A percentile compares a stretch with the other conserved stretches of the same genome.
phyloP scores from a whole-genome alignment of 345 rosid genomes.

The Camelina hispida region DNA sequence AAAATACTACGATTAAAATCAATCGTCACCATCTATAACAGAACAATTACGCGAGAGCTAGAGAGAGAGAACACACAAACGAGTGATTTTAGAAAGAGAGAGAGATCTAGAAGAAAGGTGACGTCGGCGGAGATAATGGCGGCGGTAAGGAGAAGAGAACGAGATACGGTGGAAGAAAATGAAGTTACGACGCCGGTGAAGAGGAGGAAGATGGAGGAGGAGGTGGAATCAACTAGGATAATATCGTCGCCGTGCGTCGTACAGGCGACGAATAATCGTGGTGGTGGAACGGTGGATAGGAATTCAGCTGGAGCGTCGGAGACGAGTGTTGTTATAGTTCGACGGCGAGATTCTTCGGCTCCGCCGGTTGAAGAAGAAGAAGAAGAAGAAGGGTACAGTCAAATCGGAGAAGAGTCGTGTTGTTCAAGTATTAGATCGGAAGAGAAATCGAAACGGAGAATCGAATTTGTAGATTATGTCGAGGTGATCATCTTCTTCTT shows the following conservation, averaged over 20 bases:
- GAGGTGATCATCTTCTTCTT: not conserved
- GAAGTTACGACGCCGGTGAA: slow-evolving; percentile 22
- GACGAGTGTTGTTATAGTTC: slow-evolving; percentile 30
- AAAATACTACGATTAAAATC: not conserved
- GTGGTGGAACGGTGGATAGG: slow-evolving; percentile 19
- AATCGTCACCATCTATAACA: slow-evolving; percentile 37
- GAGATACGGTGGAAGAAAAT: slow-evolving; percentile 22
- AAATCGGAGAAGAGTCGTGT: not conserved
- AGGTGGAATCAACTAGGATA: slow-evolving; percentile 41
- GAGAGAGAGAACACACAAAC: slow-evolving; percentile 16
- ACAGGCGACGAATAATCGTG: slow-evolving; percentile 25
- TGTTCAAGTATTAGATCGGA: slow-evolving; percentile 30
- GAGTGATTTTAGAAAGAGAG: not conserved
- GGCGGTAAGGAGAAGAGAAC: slow-evolving; percentile 40
- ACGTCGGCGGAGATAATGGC: slow-evolving; percentile 38
- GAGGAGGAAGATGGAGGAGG: slow-evolving; percentile 37
- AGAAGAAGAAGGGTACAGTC: no score
- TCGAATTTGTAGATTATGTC: slow-evolving; percentile 21
- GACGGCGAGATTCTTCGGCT: slow-evolving; percentile 33
- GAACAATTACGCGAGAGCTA: slow-evolving; percentile 6
- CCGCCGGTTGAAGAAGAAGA: not conserved
- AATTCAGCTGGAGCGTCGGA: slow-evolving; percentile 39
- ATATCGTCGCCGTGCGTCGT: slow-evolving; percentile 33
- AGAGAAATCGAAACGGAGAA: slow-evolving; percentile 40
- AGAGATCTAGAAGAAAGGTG: slow-evolving; percentile 28